Evolutionary conservation across 2,329 filamentous ascomycete species (phyloP).

Genomic region (Pseudogymnoascus sp.): DNA sequence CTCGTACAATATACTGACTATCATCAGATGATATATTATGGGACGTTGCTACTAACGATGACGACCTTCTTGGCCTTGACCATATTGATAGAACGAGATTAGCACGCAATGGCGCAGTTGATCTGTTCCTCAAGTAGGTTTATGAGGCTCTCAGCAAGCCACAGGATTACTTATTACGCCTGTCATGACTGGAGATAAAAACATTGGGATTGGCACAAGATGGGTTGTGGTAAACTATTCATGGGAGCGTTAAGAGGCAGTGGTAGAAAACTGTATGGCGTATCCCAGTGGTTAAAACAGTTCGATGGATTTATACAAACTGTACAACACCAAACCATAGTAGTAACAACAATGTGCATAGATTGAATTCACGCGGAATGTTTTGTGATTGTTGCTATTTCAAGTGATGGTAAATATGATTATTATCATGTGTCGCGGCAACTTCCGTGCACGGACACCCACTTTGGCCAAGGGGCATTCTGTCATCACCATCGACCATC

Average conservation of each 20-base stretch:
- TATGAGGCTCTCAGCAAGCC: neutral
- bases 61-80: conserved; percentile 57
- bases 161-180: neutral
- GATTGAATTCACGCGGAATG: neutral
- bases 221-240: neutral
- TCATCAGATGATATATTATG: conserved; percentile 50
- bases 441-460: neutral
- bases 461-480: conserved; percentile 8
- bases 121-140: conserved; percentile 48
- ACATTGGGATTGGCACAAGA: neutral
- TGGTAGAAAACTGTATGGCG: conserved; percentile 3
- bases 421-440: conserved; percentile 1
- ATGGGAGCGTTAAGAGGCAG: neutral
- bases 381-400: neutral
- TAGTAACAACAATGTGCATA: conserved; percentile 7
- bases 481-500: conserved; percentile 3
- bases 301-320: conserved; percentile 7
- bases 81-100: conserved; percentile 54
- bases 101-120: conserved; percentile 50
- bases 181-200: conserved; percentile 5
- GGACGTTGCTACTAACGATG: conserved; percentile 43
- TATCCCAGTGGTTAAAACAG: neutral
- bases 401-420: neutral
- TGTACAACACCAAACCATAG: conserved; percentile 6
- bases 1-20: conserved; percentile 12